A percentile compares a stretch with the other conserved stretches of the same genome.
phyloP scores from a whole-genome alignment of 345 rosid species.

The Hypericum perforatum region DNA sequence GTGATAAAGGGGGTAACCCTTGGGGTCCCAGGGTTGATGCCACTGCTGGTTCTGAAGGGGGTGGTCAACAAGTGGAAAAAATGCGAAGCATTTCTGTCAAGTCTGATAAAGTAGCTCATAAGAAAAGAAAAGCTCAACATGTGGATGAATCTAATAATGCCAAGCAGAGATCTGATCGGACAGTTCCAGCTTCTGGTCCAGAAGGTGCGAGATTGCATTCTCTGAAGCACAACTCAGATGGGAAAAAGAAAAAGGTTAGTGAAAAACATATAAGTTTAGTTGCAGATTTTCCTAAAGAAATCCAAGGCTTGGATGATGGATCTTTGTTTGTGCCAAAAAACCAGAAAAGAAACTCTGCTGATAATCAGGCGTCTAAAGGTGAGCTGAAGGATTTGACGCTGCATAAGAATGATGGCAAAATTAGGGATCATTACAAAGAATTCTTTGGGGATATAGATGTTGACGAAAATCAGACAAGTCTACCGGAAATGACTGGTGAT shows the following conservation, averaged over 20 bases:
- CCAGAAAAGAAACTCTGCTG: slow-evolving; percentile 33
- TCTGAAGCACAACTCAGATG: slow-evolving; percentile 39
- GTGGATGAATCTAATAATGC: slow-evolving; percentile 26
- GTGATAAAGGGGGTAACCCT: slow-evolving; percentile 39
- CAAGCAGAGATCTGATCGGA: slow-evolving; percentile 36
- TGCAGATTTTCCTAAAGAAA: slow-evolving; percentile 31
- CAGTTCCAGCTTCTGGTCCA: slow-evolving; percentile 26
- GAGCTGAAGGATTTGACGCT: slow-evolving; percentile 35
- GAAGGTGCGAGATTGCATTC: slow-evolving; percentile 32
- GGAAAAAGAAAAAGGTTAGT: slow-evolving; percentile 45
- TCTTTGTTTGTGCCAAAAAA: slow-evolving; percentile 34
- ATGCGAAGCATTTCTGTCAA: slow-evolving; percentile 26
- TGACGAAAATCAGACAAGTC: slow-evolving; percentile 42
- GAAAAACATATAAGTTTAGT: slow-evolving; percentile 22
- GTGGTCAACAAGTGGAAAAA: slow-evolving; percentile 32
- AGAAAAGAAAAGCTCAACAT: slow-evolving; percentile 33
- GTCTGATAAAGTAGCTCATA: slow-evolving; percentile 30
- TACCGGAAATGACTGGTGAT: slow-evolving; percentile 23
- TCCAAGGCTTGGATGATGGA: slow-evolving; percentile 21
- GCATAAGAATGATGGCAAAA: slow-evolving; percentile 35
- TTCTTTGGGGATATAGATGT: slow-evolving; percentile 70
- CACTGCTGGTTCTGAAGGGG: slow-evolving; percentile 33
- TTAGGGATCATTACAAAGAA: slow-evolving; percentile 54
- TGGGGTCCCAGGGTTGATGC: slow-evolving; percentile 26
- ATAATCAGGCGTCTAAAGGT: slow-evolving; percentile 26